Base-by-base conservation (phyloP, 495 filamentous ascomycete genomes). In the Penicillium waksmanii region DNA sequence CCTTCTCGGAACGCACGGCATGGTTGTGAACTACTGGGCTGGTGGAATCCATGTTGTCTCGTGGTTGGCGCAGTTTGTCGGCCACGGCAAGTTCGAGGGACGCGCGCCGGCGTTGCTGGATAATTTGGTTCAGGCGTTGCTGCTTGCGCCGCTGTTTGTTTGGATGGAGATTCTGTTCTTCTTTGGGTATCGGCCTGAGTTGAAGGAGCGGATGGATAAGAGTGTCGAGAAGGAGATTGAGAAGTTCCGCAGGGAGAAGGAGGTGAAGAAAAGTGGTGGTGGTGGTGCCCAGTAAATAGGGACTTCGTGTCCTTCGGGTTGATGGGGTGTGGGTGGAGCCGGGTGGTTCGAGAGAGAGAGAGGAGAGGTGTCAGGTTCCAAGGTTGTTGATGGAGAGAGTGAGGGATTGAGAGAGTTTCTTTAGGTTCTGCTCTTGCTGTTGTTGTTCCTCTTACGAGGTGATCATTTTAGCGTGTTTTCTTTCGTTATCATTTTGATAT, bases 91-190 rank as follows among this genome's bases (percentile, higher is more conserved):
- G 9, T 98, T 90, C 66, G 95, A 98, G 75, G 86, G 90, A 23
- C 81, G 94, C 42, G 91, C 93, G 2, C 95, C 95, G 11, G 94
- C 94, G 12, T 67, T 96, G 58, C 74, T 97, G 61, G 94, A 97
- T 73, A 98, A 97, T 67, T 73, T 97, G 35, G 81, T 93, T 23
- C 94, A 97, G 72, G 93, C 95, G 23, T 68, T 97, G 54, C 88
- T 98, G 58, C 82, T 98, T n/a, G 95, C 95, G 1, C 95, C 95
- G n/a, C 86, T 98, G 62, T 98, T 98, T 67, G 93, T 98, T 33
- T 98, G 94, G 90, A 88, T 98, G 70, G 94, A 98, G 79, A 76
- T 96, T 17, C 77, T 98, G 21, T 98, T 98, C 77, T 87, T 81
- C 66, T 86, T 94, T 54, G 95, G 95, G 6, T 98, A 98, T 74